These are phyloP conservation scores for Phytopythium ostracodes DNA, from an alignment of 352 stramenopile species.

Conservation along the genomic window DNA sequence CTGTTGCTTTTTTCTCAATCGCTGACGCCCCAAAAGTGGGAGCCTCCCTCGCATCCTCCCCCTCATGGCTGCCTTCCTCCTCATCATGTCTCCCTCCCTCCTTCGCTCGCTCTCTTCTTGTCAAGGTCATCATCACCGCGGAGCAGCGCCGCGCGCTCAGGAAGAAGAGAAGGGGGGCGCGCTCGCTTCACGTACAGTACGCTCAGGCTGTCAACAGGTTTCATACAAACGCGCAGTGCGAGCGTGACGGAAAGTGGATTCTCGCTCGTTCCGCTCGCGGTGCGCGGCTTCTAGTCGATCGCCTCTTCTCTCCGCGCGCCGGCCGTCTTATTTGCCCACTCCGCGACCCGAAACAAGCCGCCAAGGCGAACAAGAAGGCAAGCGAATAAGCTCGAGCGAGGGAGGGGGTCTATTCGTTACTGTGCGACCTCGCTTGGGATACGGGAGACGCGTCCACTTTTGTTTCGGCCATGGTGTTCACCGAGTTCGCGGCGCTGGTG, in stretches of 20 bases:
- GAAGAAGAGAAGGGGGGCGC: neutral
- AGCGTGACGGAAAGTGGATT: neutral
- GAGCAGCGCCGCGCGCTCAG: neutral
- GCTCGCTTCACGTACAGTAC: too few relatives aligned
- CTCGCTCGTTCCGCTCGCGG: neutral
- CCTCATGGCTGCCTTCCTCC: neutral
- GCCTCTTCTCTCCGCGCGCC: too few relatives aligned
- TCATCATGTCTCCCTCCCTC: too few relatives aligned
- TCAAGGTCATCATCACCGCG: neutral
- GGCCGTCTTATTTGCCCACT: too few relatives aligned
- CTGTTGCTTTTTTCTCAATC: neutral
- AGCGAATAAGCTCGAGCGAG: neutral
- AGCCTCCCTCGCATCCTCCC: too few relatives aligned
- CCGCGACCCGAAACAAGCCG: neutral
- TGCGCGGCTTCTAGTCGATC: too few relatives aligned
- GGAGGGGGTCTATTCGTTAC: too few relatives aligned
- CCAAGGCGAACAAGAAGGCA: neutral
- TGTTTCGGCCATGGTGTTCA: constrained; percentile 30
- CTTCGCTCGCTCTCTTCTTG: neutral
- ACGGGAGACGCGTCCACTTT: neutral
- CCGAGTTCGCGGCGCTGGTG: constrained; percentile 27
- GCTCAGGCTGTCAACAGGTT: too few relatives aligned
- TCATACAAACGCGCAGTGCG: too few relatives aligned
- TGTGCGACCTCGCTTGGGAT: neutral
- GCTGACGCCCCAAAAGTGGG: too few relatives aligned